phyloP scores from a whole-genome alignment of 129 eudicot genomes.

The Arctium minus region DNA sequence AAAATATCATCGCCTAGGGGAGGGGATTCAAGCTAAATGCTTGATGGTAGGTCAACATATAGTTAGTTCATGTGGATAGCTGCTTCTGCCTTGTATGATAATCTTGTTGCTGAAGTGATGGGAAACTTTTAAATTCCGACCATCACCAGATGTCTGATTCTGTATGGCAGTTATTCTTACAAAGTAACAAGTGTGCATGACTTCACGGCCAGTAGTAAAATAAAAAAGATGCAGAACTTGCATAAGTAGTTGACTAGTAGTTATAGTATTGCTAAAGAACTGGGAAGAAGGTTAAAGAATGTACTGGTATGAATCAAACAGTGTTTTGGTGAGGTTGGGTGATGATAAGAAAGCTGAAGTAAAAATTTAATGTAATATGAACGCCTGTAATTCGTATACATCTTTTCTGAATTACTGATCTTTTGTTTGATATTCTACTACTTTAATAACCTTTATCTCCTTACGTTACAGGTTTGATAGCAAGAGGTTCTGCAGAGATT shows the following conservation, averaged over 20 bases:
- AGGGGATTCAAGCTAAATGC: background rate
- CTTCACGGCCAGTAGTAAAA: background rate
- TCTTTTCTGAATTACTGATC: background rate
- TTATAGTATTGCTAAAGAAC: background rate
- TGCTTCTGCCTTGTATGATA: background rate
- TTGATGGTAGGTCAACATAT: background rate
- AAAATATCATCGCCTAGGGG: too few relatives aligned
- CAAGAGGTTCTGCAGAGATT: constrained; percentile 96
- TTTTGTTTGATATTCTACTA: background rate
- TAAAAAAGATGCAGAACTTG: background rate
- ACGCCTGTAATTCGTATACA: background rate
- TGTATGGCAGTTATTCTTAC: too few relatives aligned
- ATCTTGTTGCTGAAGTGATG: too few relatives aligned
- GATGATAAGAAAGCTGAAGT: background rate
- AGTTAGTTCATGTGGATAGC: background rate
- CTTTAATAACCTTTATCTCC: background rate
- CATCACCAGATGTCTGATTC: too few relatives aligned
- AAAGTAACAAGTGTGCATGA: background rate
- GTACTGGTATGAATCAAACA: background rate
- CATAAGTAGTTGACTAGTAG: background rate
- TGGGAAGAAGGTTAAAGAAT: background rate
- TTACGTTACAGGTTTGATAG: constrained; percentile 71
- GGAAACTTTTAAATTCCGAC: too few relatives aligned
- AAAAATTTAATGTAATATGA: background rate
- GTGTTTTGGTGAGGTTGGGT: background rate